phyloP scores from a whole-genome alignment of 2,329 filamentous ascomycete species.

The Pseudogymnoascus sp. region DNA sequence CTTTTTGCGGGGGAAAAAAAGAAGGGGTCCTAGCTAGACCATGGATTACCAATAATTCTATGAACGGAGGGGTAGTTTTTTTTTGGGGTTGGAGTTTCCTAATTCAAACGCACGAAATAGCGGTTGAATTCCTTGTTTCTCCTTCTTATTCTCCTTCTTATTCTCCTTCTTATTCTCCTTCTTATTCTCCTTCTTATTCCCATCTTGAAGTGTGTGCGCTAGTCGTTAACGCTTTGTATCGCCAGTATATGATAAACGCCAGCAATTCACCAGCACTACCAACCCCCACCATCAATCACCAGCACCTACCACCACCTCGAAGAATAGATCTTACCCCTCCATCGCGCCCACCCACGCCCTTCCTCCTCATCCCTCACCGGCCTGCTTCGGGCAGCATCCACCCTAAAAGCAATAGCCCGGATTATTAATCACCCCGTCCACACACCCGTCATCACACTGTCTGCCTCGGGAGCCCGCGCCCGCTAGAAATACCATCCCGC shows the following conservation, averaged over 20 bases:
- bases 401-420: background rate
- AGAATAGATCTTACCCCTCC: background rate
- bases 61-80: background rate
- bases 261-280: background rate
- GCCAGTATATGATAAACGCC: background rate
- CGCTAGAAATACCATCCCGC: background rate
- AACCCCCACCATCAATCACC: background rate
- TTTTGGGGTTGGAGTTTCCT: background rate
- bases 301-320: background rate
- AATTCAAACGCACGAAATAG: background rate
- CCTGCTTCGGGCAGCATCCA: background rate
- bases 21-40: background rate
- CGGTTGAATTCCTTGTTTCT: background rate
- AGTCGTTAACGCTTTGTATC: background rate
- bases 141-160: background rate
- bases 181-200: background rate
- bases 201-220: background rate
- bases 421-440: background rate
- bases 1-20: background rate
- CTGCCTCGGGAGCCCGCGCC: background rate
- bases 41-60: background rate
- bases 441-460: background rate
- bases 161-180: background rate
- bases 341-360: background rate
- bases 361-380: background rate